Base-by-base conservation (phyloP, 2,329 filamentous ascomycete species). In the Nemania serpens region DNA sequence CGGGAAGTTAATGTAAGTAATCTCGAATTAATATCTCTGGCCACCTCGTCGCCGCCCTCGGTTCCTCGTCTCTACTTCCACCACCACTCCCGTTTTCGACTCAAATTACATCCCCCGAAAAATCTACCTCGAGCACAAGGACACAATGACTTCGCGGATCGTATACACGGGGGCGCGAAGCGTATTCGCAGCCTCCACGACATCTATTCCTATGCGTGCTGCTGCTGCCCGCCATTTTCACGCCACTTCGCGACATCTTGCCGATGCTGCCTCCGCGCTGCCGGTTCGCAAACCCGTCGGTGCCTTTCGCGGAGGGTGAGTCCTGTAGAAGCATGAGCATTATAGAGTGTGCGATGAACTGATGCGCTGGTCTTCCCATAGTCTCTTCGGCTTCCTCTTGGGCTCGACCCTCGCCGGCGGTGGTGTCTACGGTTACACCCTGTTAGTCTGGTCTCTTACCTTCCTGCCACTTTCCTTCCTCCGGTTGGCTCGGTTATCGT, bases 381-480 rank as follows among this genome's bases (percentile, higher is more conserved):
- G 94, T 60, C 80, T 97, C 62, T 92, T 97, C 71, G 94, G 94
- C 54, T 98, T 98, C 82, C 87, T 98, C 52, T 82, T 95, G 66
- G 94, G 94, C 67, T 88, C 90, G 64, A 88, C 90, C 48, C 81
- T 92, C 54, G 88, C 93, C 46, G 93, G 92, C 71, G 85, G 84
- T 54, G 89, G 87, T 60, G 90, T 96, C 70, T 98, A 97, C 81
- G 93, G 91, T 76, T 98, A 98, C 77, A 86, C 97, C 68, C 80
- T 98, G 70, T 72, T 57, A 69, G 70, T 71, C 37, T 36, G 25
- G 25, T 29, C 34, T 6, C 25, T 52, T 42, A 43, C 17, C 7
- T 33, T 63, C 25, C 36, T n/a, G n/a, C n/a, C 49, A 37, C 13
- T 9, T 48, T 18, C 33, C 50, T 37, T 7, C 45, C 6, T 12